Evolutionary conservation across 108 stramenopile species (phyloP).

Genomic region (Discostella stelligeroides): DNA sequence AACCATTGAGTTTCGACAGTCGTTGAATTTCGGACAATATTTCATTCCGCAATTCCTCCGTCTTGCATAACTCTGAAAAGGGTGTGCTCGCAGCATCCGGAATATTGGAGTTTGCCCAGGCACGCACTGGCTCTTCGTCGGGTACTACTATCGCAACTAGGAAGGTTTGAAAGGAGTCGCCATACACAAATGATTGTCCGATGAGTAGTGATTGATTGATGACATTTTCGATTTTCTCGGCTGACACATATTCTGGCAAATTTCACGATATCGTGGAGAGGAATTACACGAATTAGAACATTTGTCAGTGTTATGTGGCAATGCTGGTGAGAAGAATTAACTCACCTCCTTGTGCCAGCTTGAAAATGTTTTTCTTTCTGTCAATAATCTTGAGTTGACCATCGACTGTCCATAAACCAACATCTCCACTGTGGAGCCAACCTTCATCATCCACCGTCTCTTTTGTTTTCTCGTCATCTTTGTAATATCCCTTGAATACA

Average conservation of each 20-base stretch:
- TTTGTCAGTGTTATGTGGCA: too few relatives aligned
- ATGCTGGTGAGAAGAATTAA: not conserved
- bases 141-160: conserved; percentile 94
- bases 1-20: conserved; percentile 67
- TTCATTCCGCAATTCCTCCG: conserved; percentile 53
- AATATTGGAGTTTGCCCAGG: conserved; percentile 49
- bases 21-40: conserved; percentile 70
- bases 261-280: not conserved
- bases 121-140: conserved; percentile 85
- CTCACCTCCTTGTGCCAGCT: conserved; percentile 91
- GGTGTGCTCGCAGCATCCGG: conserved; percentile 37
- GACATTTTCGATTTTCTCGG: conserved; percentile 98
- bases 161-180: conserved; percentile 88
- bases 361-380: conserved; percentile 98
- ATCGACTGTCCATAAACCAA: conserved; percentile 93
- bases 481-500: conserved; percentile 97
- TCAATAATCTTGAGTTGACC: conserved; percentile 95
- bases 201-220: conserved; percentile 76
- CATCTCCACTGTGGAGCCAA: conserved; percentile 97
- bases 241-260: conserved; percentile 82
- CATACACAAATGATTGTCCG: conserved; percentile 93
- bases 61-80: conserved; percentile 78
- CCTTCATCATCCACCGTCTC: conserved; percentile 93
- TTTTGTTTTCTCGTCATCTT: conserved; percentile 90
- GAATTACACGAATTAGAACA: not conserved